Evolutionary conservation across 768 basidiomycete genomes (phyloP).

Genomic region (Omphalotus guepiniiformis): DNA sequence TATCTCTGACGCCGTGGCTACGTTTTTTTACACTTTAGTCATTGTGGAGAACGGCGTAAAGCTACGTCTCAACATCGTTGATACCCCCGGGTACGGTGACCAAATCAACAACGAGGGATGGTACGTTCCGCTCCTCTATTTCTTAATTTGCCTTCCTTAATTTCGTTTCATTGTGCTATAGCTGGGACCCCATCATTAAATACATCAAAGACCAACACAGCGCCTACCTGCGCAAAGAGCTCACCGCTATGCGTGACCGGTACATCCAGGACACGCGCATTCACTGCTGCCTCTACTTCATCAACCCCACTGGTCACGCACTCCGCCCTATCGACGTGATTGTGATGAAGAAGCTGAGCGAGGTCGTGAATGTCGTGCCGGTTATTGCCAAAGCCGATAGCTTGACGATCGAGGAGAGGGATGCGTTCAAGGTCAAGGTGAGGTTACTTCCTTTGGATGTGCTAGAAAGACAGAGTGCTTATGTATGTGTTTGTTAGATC

Average conservation of each 20-base stretch:
- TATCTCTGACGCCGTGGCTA: too few relatives aligned
- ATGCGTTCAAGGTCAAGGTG: slow-evolving; percentile 89
- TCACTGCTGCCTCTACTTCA: slow-evolving; percentile 97
- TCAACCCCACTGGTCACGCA: slow-evolving; percentile 97
- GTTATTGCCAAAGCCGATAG: slow-evolving; percentile 97
- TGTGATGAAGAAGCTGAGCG: slow-evolving; percentile 98
- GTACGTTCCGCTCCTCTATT: slow-evolving; percentile 37
- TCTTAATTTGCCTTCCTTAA: slow-evolving; percentile 8
- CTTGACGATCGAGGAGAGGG: slow-evolving; percentile 89
- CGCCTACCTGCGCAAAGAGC: slow-evolving; percentile 96
- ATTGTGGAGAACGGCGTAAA: slow-evolving; percentile 96
- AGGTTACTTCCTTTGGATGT: slow-evolving; percentile 12
- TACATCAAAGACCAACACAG: slow-evolving; percentile 99
- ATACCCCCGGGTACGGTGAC: slow-evolving; percentile 98
- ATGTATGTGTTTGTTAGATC: slow-evolving; percentile 49
- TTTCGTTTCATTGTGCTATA: slow-evolving; percentile 24
- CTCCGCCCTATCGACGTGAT: slow-evolving; percentile 96
- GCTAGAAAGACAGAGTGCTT: neutral
- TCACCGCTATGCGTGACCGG: slow-evolving; percentile 97
- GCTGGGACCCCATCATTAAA: slow-evolving; percentile 99
- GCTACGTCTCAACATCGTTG: slow-evolving; percentile 94
- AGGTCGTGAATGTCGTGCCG: slow-evolving; percentile 99
- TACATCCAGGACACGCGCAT: slow-evolving; percentile 98
- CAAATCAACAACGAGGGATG: slow-evolving; percentile 99
- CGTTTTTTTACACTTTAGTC: slow-evolving; percentile 41